Percentiles rank a stretch among this genome's conserved stretches.
Evolutionary conservation across 768 basidiomycete species (phyloP).

Genomic region (Agrocybe chaxingu): DNA sequence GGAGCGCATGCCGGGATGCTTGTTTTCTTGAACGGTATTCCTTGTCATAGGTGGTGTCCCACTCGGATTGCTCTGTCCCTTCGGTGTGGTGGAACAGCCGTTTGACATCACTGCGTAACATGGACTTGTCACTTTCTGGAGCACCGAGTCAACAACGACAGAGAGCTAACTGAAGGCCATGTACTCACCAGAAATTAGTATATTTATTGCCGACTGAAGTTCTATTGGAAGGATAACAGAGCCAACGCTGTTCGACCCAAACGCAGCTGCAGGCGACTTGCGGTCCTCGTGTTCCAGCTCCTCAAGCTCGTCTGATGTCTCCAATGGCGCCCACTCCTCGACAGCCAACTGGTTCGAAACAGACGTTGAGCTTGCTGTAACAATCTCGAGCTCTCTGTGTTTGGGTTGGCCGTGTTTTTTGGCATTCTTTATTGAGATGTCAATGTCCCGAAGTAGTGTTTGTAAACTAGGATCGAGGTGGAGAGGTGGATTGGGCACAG

Average conservation of each 20-base stretch:
- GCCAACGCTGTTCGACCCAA: slow-evolving; percentile 74
- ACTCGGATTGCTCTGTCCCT: slow-evolving; percentile 29
- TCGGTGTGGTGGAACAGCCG: slow-evolving; percentile 56
- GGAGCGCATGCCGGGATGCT: slow-evolving; percentile 52
- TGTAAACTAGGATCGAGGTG: slow-evolving; percentile 65
- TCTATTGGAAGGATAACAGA: slow-evolving; percentile 70
- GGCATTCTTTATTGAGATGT: slow-evolving; percentile 55
- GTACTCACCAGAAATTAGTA: slow-evolving; percentile 60
- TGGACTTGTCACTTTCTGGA: slow-evolving; percentile 60
- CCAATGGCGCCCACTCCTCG: slow-evolving; percentile 22
- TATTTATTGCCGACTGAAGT: slow-evolving; percentile 61
- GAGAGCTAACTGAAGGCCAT: neutral
- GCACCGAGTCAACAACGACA: slow-evolving; percentile 4
- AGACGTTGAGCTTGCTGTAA: slow-evolving; percentile 1
- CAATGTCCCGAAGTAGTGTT: slow-evolving; percentile 62
- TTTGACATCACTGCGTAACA: slow-evolving; percentile 66
- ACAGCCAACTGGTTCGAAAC: slow-evolving; percentile 5
- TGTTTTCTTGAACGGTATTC: slow-evolving; percentile 62
- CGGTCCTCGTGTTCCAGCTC: slow-evolving; percentile 33
- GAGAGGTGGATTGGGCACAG: slow-evolving; percentile 56
- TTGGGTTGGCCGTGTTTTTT: slow-evolving; percentile 19
- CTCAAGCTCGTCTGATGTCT: slow-evolving; percentile 27
- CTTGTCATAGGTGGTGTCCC: slow-evolving; percentile 55
- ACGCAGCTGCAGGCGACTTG: slow-evolving; percentile 80
- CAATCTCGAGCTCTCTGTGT: slow-evolving; percentile 55